Conservation (phyloP, 2,329 filamentous ascomycete genomes). For the Phialophora verrucosa region DNA sequence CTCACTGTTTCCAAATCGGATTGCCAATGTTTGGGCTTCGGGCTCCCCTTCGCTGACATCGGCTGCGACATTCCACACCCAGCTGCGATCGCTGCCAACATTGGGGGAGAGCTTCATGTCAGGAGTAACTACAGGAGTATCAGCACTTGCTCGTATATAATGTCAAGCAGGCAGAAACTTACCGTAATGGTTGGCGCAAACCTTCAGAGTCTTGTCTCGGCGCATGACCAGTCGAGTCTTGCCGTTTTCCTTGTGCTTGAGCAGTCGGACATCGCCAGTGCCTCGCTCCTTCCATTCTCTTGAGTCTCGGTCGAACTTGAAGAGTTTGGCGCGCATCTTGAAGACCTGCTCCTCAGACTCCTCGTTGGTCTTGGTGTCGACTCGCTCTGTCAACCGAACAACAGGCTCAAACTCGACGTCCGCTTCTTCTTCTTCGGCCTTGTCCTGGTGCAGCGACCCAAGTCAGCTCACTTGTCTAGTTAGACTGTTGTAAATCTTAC, state of each 20-base stretch:
- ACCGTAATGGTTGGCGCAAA: constrained; percentile 99
- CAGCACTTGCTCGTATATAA: constrained; percentile 31
- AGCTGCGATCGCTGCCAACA: constrained; percentile 95
- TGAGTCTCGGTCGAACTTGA: constrained; percentile 91
- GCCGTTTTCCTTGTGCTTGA: constrained; percentile 98
- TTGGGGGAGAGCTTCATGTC: constrained; percentile 99
- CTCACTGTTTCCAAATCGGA: constrained; percentile 96
- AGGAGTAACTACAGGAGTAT: constrained; percentile 72
- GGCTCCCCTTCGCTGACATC: constrained; percentile 98
- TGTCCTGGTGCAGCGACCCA: constrained; percentile 33
- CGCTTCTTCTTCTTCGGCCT: constrained; percentile 81
- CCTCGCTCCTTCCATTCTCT: constrained; percentile 99
- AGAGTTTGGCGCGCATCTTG: constrained; percentile 99
- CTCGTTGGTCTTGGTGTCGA: constrained; percentile 97
- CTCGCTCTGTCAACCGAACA: constrained; percentile 92
- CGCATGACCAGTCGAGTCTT: constrained; percentile 99
- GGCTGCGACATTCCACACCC: constrained; percentile 98
- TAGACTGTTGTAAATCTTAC: constrained; percentile 44
- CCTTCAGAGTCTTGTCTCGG: constrained; percentile 99
- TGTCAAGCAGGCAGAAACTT: constrained; percentile 49
- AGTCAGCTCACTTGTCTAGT: constrained; percentile 12
- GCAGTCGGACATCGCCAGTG: constrained; percentile 90
- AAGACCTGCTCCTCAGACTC: constrained; percentile 96
- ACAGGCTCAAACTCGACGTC: constrained; percentile 98
- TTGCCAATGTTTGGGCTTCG: constrained; percentile 93